Evolutionary conservation across 1,139 yeast species (phyloP), one percentile per base, ranked within the genome.

Genomic region (Yamadazyma atlantica): DNA sequence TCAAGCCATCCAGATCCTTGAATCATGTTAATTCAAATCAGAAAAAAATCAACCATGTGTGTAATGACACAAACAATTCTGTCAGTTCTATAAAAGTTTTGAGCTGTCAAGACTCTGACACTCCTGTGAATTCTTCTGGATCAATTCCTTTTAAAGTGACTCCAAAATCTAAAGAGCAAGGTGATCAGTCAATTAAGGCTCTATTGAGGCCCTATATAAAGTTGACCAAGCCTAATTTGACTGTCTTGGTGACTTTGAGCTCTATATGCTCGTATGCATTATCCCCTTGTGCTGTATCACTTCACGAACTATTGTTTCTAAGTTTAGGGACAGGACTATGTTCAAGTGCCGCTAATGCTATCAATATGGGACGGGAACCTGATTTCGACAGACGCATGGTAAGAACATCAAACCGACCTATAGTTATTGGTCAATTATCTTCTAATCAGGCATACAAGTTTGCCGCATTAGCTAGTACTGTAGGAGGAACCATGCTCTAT

Each of bases 351-450:
- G 99, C 99, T 1, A 92, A 92, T 62, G 95, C 97, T 2, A 88
- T 92, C 37, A 92, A 92, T 57, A 92, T 90, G 96, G 97, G 90
- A 1, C 72, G 98, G 45, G 99, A 92, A 60, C 96, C 97, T 6
- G 85, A 80, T 21, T 92, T 80, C 56, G 99, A 92, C 56, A 75
- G 78, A 36, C 76, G 78, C 55, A 94, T 92, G 99, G 78, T 85
- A 2, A 71, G 99, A 53, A 92, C 99, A 0, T 80, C 85, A 15
- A 77, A 82, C 7, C 72, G 99, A 48, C 99, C 99, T 0, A 90
- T 94, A 3, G 97, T 90, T 1, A 70, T 90, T 16, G 97, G 97
- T 0, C 57, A 80, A 4, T 68, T 94, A 6, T 75, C 88, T 0
- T 82, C 96, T 1, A 55, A 55, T 2, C 88, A 89, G 54, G 96